A percentile compares a stretch with the other conserved stretches of the same genome.
Conservation (phyloP, 2,329 filamentous ascomycete species). For the Aspergillus sojae region DNA sequence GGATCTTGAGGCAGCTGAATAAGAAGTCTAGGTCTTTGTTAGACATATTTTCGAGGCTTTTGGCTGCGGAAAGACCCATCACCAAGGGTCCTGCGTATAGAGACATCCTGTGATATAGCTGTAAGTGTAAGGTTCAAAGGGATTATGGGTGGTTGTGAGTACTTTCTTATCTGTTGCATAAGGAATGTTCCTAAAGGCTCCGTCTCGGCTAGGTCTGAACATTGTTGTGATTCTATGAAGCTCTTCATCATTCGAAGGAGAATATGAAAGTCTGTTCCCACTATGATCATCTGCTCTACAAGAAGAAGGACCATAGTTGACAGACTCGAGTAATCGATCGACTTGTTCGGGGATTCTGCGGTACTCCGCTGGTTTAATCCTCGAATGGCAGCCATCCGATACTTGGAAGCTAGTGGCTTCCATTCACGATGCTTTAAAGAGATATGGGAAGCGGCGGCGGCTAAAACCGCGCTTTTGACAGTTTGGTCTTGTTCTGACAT, state of each 20-base stretch:
- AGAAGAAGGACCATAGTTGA: not conserved
- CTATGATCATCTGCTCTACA: not conserved
- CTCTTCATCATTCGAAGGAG: not conserved
- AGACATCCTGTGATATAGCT: not conserved
- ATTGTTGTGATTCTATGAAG: not conserved
- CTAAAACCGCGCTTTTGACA: not conserved
- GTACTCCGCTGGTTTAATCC: not conserved
- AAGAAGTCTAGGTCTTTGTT: not conserved
- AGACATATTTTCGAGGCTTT: not conserved
- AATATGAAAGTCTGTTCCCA: not conserved
- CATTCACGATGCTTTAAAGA: not conserved
- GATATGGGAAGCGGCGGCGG: not conserved
- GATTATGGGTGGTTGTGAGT: not conserved
- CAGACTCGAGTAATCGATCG: not conserved
- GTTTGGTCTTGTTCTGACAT: not conserved
- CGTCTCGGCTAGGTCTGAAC: not conserved
- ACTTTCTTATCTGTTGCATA: not conserved
- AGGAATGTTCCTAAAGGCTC: not conserved
- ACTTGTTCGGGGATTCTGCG: not conserved
- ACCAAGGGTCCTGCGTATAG: not conserved
- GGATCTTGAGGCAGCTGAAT: not conserved
- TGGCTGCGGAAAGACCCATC: not conserved
- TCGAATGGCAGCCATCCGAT: not conserved
- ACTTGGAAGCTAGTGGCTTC: not conserved
- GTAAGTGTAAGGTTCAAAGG: not conserved